Percentiles rank a stretch among this genome's conserved stretches.
Evolutionary conservation across 148 eudicot genomes (phyloP).

Genomic region (Amaranthus palmeri): DNA sequence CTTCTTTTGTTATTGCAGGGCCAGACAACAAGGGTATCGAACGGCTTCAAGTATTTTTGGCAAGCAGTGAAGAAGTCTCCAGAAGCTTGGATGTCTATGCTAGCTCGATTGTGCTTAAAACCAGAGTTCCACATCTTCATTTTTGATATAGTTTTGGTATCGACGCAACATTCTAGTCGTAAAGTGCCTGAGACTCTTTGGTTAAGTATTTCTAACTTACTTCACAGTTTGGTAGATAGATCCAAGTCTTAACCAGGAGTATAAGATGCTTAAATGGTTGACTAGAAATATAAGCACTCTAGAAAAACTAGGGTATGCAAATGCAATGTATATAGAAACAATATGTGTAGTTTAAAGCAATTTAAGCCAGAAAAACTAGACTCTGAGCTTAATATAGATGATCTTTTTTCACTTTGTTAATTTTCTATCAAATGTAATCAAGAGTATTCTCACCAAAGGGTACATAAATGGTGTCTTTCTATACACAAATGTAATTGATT

Average conservation of each 20-base stretch:
- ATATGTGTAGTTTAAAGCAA: too few relatives aligned
- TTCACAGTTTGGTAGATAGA: conserved; percentile 39
- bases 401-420: too few relatives aligned
- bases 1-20: conserved; percentile 38
- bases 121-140: conserved; percentile 71
- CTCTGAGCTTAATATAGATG: too few relatives aligned
- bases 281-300: too few relatives aligned
- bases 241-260: neutral
- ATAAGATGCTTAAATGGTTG: too few relatives aligned
- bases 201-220: conserved; percentile 52
- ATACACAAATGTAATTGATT: too few relatives aligned
- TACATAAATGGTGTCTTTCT: too few relatives aligned
- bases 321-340: too few relatives aligned
- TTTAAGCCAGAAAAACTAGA: too few relatives aligned
- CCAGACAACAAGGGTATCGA: conserved; percentile 44
- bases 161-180: conserved; percentile 40
- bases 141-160: conserved; percentile 42
- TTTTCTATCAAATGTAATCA: too few relatives aligned
- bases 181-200: conserved; percentile 54
- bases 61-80: conserved; percentile 77
- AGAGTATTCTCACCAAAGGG: too few relatives aligned
- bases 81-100: conserved; percentile 74
- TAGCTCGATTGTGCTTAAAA: conserved; percentile 56
- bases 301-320: too few relatives aligned
- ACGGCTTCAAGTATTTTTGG: conserved; percentile 53